Conservation (phyloP, 2,329 filamentous ascomycete species). For the Hypoxylon sp. region DNA sequence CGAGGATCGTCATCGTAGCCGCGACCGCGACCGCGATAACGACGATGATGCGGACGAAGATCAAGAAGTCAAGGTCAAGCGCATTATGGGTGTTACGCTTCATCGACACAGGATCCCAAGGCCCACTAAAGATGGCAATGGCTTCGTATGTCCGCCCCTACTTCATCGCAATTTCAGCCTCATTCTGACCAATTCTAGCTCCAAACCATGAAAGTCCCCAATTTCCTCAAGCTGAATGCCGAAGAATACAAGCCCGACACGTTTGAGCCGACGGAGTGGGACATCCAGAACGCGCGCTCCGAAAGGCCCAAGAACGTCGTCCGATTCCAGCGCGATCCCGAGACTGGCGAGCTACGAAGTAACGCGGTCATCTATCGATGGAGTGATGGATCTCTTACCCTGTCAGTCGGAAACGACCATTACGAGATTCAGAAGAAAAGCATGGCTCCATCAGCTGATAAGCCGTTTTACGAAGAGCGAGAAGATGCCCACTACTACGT, state of each 20-base stretch:
- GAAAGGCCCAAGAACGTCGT: conserved; percentile 75
- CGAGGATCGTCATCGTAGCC: conserved; percentile 56
- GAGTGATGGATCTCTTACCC: conserved; percentile 83
- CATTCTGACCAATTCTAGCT: conserved; percentile 63
- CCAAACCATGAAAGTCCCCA: conserved; percentile 78
- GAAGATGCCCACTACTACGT: conserved; percentile 84
- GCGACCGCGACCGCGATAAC: conserved; percentile 57
- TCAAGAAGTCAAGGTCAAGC: conserved; percentile 66
- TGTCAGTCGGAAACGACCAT: conserved; percentile 82
- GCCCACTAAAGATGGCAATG: conserved; percentile 76
- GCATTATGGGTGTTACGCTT: conserved; percentile 75
- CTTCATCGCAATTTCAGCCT: not conserved
- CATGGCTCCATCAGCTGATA: conserved; percentile 73
- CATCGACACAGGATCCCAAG: conserved; percentile 80
- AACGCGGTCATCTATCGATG: conserved; percentile 82
- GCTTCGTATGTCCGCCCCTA: conserved; percentile 68
- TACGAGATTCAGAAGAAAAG: conserved; percentile 81
- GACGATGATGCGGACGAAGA: conserved; percentile 60
- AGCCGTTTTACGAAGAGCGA: conserved; percentile 76
- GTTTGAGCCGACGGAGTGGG: conserved; percentile 73
- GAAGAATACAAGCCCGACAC: conserved; percentile 75
- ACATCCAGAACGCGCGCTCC: conserved; percentile 68
- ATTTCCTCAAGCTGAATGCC: conserved; percentile 79
- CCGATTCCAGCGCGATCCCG: conserved; percentile 77
- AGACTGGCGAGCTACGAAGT: conserved; percentile 77